Evolutionary conservation across 768 basidiomycete genomes (phyloP).

Genomic region (Lyophyllum decastes): DNA sequence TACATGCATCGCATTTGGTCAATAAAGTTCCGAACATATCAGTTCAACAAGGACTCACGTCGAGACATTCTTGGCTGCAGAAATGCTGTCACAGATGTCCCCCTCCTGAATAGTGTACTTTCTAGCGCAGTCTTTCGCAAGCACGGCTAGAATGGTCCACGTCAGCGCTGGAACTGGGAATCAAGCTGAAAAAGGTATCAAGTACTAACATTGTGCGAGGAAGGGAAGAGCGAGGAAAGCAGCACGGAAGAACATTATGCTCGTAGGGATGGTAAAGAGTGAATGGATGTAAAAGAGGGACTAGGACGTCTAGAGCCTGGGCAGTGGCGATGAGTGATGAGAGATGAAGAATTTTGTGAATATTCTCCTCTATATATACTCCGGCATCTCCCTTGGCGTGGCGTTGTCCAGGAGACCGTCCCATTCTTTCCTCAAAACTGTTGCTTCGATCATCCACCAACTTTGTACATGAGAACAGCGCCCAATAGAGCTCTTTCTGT

Average conservation of each 20-base stretch:
- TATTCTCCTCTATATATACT: slow-evolving; percentile 13
- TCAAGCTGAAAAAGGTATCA: no score
- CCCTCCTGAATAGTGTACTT: slow-evolving; percentile 55
- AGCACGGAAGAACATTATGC: slow-evolving; percentile 31
- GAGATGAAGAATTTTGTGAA: slow-evolving; percentile 1
- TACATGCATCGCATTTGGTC: slow-evolving; percentile 24
- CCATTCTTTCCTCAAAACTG: not conserved
- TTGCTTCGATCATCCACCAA: not conserved
- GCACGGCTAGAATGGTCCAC: slow-evolving; percentile 20
- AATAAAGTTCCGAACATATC: not conserved
- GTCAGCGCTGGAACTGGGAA: slow-evolving; percentile 2
- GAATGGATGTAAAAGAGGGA: slow-evolving; percentile 22
- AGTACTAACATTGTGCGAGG: slow-evolving; percentile 42
- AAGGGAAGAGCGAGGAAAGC: slow-evolving; percentile 48
- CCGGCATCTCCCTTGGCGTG: slow-evolving; percentile 18
- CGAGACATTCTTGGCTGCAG: slow-evolving; percentile 57
- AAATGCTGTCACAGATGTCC: slow-evolving; percentile 72
- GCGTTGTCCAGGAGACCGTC: slow-evolving; percentile 14
- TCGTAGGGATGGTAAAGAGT: slow-evolving; percentile 16
- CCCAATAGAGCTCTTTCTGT: not conserved
- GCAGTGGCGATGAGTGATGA: slow-evolving; percentile 5
- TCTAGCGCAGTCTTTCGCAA: slow-evolving; percentile 54
- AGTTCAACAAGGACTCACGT: slow-evolving; percentile 43
- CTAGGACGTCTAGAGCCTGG: slow-evolving; percentile 14
- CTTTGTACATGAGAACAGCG: not conserved